A percentile compares a stretch with the other conserved stretches of the same genome.
These are phyloP conservation scores for Xenosphaeropsis pyriputrescens DNA, from an alignment of 2,329 filamentous ascomycete species.

Conservation along the genomic window DNA sequence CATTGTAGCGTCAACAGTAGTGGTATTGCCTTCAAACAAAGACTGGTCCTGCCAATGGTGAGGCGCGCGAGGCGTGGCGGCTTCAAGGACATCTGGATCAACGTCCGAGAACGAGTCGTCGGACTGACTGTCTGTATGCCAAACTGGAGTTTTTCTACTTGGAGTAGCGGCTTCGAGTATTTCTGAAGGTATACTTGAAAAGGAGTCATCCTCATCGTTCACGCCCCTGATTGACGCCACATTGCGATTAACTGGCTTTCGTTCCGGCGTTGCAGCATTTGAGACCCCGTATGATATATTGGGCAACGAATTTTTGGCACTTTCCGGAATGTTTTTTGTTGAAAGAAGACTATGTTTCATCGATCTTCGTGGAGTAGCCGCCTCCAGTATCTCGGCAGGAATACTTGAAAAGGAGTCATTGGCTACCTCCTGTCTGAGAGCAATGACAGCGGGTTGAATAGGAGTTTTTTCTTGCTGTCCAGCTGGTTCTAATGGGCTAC, in stretches of 20 bases:
- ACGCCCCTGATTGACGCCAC: background rate
- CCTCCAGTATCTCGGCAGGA: slow-evolving; percentile 9
- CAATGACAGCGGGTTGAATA: background rate
- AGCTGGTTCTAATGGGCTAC: slow-evolving; percentile 11
- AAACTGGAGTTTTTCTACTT: background rate
- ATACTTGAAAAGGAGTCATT: slow-evolving; percentile 14
- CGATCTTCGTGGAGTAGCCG: slow-evolving; percentile 8
- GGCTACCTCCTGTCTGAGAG: background rate
- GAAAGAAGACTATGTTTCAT: background rate
- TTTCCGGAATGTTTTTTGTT: background rate
- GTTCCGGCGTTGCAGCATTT: slow-evolving; percentile 9
- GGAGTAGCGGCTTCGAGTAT: slow-evolving; percentile 3
- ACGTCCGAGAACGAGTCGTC: slow-evolving; percentile 14
- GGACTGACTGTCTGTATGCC: background rate
- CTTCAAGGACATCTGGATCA: slow-evolving; percentile 9
- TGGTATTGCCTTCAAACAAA: background rate
- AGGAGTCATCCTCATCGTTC: slow-evolving; percentile 1
- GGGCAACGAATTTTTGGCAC: slow-evolving; percentile 12
- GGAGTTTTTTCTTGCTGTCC: background rate
- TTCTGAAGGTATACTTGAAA: slow-evolving; percentile 2
- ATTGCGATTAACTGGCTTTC: slow-evolving; percentile 1
- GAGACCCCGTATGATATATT: slow-evolving; percentile 7
- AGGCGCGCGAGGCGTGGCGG: background rate
- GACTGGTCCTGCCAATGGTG: background rate
- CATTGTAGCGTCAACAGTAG: background rate